Percentiles rank a stretch among this genome's conserved stretches.
These are phyloP conservation scores for Aspergillus sp. DNA, from an alignment of 2,329 filamentous ascomycete genomes.

Conservation along the genomic window DNA sequence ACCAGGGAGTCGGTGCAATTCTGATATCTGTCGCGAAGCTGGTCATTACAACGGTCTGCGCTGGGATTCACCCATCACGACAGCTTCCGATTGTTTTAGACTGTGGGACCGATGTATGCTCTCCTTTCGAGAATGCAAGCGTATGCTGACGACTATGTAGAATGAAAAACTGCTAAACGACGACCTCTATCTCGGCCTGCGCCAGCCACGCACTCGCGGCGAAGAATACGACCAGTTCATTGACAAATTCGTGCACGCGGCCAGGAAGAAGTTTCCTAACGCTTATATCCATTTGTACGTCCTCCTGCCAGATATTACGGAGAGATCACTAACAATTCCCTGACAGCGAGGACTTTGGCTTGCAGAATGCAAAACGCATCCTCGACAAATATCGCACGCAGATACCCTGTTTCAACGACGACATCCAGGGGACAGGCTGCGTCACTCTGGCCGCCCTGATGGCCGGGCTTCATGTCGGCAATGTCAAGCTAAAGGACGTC, in stretches of 20 bases:
- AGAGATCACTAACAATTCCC: too few species aligned
- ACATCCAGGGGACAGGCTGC: conserved; percentile 85
- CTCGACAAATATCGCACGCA: conserved; percentile 72
- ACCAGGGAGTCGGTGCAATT: conserved; percentile 82
- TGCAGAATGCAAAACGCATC: conserved; percentile 72
- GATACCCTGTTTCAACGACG: conserved; percentile 86
- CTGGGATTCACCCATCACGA: conserved; percentile 78
- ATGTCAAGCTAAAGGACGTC: conserved; percentile 65
- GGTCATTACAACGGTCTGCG: conserved; percentile 78
- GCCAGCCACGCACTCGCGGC: conserved; percentile 65
- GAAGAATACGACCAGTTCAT: conserved; percentile 75
- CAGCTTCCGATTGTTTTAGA: conserved; percentile 81
- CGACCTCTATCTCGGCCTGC: conserved; percentile 75
- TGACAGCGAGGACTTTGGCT: conserved; percentile 79
- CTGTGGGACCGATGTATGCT: conserved; percentile 69
- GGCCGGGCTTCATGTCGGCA: conserved; percentile 69
- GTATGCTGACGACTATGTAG: conserved; percentile 24
- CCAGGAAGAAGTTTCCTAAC: conserved; percentile 69
- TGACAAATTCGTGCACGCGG: conserved; percentile 68
- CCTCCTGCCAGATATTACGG: too few species aligned
- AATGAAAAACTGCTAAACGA: conserved; percentile 74
- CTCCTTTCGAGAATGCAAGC: neutral
- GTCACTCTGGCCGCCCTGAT: conserved; percentile 82
- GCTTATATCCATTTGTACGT: conserved; percentile 77
- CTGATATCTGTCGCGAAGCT: conserved; percentile 83